Base-by-base conservation (phyloP, 352 stramenopile species). In the Phytopythium oedochilum region DNA sequence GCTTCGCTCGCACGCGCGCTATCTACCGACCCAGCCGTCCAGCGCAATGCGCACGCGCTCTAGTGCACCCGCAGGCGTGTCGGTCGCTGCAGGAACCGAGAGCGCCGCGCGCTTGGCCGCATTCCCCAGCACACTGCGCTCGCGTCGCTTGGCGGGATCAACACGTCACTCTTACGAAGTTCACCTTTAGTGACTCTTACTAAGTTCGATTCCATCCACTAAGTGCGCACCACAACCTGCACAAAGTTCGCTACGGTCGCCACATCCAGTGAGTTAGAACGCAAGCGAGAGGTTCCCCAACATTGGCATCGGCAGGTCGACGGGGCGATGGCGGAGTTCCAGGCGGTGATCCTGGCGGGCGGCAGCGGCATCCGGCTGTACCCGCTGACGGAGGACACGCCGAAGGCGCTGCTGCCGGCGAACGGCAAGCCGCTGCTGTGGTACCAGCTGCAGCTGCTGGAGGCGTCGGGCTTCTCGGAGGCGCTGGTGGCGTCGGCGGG, bases 361-460 rank as follows among this genome's bases (percentile, higher is more conserved):
- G 83, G 83, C 29, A 84, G 77, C 55, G 83, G 81, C 57, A 87
- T 92, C 49, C 83, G 83, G 26, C 59, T 93, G 61, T 90, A 91
- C 46, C 75, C 83, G 31, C 58, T 93, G 25, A 93, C 83, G 23
- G 79, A 90, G 57, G 78, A 89, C 44, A 89, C 77, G 10, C 80
- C 83, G 22, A 93, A 93, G 71, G 62, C 71, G 26, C 69, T 93
- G 7, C 63, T 93, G 6, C 78, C 61, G 0, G 77, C 71, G 25
- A 88, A 89, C 52, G 63, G 61, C 35, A 82, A 82, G 50, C 80
- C 83, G 35, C 56, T 93, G 52, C 69, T 93, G 25, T 91, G 80
- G 77, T 93, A 93, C 67, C 83, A 93, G 64, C 68, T 93, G 47
- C 70, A 84, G 7, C 60, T 93, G 60, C 79, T 93, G 14, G 83